phyloP scores from a whole-genome alignment of 2,329 filamentous ascomycete genomes.

The Tolypocladium capitatum region DNA sequence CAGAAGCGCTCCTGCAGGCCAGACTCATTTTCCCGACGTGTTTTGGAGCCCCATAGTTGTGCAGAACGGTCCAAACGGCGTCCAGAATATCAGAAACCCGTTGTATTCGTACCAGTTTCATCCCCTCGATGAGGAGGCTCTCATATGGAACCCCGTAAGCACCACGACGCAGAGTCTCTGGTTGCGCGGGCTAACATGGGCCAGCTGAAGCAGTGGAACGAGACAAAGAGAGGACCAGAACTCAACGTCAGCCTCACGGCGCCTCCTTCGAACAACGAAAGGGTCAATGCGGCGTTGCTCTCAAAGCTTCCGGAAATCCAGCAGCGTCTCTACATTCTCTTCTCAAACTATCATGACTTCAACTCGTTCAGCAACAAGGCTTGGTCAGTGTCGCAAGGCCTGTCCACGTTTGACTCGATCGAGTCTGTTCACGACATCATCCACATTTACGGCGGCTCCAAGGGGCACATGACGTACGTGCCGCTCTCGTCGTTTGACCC shows the following conservation, averaged over 20 bases:
- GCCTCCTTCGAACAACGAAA: constrained; percentile 43
- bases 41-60: constrained; percentile 36
- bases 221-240: constrained; percentile 45
- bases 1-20: constrained; percentile 29
- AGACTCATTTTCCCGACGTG: constrained; percentile 31
- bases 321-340: constrained; percentile 52
- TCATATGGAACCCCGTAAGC: constrained; percentile 47
- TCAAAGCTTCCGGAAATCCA: constrained; percentile 39
- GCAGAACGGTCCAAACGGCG: constrained; percentile 42
- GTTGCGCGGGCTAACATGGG: background rate
- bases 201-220: constrained; percentile 45
- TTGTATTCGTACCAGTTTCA: constrained; percentile 48
- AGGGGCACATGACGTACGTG: constrained; percentile 57
- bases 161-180: constrained; percentile 1
- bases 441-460: constrained; percentile 43
- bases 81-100: constrained; percentile 45
- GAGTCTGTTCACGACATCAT: constrained; percentile 52
- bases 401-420: constrained; percentile 46
- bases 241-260: constrained; percentile 12
- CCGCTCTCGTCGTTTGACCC: constrained; percentile 69
- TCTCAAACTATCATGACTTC: constrained; percentile 55
- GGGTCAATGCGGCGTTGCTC: constrained; percentile 32
- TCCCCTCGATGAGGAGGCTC: constrained; percentile 43
- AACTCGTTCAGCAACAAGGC: constrained; percentile 57
- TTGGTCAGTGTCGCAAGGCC: constrained; percentile 35